A percentile compares a stretch with the other conserved stretches of the same genome.
Evolutionary conservation across 495 filamentous ascomycete genomes (phyloP).

Genomic region (Xylaria castorea): DNA sequence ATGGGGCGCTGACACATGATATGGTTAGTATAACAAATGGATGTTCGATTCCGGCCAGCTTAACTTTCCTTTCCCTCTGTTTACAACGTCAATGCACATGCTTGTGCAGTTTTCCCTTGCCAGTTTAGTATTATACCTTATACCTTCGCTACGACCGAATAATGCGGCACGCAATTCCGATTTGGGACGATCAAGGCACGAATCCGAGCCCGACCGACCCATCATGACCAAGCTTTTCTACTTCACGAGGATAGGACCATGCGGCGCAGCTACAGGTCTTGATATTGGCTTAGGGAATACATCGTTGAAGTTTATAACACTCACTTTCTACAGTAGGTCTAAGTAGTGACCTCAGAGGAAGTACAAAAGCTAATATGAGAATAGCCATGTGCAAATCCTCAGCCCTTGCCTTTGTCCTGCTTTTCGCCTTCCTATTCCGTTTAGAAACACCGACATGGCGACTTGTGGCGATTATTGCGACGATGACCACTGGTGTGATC

Average conservation of each 20-base stretch:
- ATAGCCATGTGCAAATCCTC: slow-evolving; percentile 99
- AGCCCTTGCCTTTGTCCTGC: slow-evolving; percentile 88
- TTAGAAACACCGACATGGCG: slow-evolving; percentile 87
- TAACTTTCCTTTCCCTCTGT: slow-evolving; percentile 93
- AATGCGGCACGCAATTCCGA: slow-evolving; percentile 52
- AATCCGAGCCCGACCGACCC: slow-evolving; percentile 67
- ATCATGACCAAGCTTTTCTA: slow-evolving; percentile 94
- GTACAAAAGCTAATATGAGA: slow-evolving; percentile 18
- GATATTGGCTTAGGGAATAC: slow-evolving; percentile 98
- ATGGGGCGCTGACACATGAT: slow-evolving; percentile 27
- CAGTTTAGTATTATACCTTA: slow-evolving; percentile 76
- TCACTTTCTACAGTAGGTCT: slow-evolving; percentile 90
- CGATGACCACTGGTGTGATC: slow-evolving; percentile 93
- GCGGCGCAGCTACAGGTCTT: slow-evolving; percentile 89
- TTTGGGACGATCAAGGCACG: slow-evolving; percentile 56
- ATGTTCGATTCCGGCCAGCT: slow-evolving; percentile 91
- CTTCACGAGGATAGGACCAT: slow-evolving; percentile 88
- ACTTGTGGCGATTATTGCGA: slow-evolving; percentile 83
- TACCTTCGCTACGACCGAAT: slow-evolving; percentile 83
- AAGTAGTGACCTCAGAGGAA: not conserved
- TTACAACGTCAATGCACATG: slow-evolving; percentile 96
- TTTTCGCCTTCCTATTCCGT: slow-evolving; percentile 95
- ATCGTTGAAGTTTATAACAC: slow-evolving; percentile 90
- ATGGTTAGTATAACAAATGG: slow-evolving; percentile 95
- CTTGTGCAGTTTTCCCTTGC: slow-evolving; percentile 90